phyloP scores from a whole-genome alignment of 2,329 filamentous ascomycete species.

The Eutypella sp. region DNA sequence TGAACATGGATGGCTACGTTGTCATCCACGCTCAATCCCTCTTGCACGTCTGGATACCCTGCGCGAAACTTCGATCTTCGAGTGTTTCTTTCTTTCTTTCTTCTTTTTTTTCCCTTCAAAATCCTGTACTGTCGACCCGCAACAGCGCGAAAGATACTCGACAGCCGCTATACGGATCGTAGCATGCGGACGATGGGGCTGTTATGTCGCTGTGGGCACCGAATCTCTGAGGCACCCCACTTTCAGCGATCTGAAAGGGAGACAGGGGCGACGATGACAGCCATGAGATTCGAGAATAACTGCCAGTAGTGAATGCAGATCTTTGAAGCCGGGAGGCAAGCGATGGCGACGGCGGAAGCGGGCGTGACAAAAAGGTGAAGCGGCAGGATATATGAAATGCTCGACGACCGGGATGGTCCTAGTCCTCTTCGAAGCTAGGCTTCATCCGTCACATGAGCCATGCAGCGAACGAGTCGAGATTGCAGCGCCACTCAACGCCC shows the following conservation, averaged over 20 bases:
- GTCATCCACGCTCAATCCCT: not conserved
- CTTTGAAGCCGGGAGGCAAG: no score
- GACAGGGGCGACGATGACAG: not conserved
- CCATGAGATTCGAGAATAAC: not conserved
- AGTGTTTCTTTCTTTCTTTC: no score
- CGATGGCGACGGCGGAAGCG: slow-evolving; percentile 14
- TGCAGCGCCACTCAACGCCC: not conserved
- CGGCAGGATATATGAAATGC: slow-evolving; percentile 20
- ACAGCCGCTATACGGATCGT: not conserved
- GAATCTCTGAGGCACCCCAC: not conserved
- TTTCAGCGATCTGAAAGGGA: not conserved
- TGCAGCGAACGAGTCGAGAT: slow-evolving; percentile 7
- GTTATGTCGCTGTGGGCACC: not conserved
- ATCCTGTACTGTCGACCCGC: not conserved
- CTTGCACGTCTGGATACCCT: not conserved
- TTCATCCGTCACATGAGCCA: slow-evolving; percentile 22
- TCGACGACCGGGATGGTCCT: slow-evolving; percentile 12
- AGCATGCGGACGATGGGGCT: not conserved
- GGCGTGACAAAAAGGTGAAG: slow-evolving; percentile 3
- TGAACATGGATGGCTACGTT: not conserved
- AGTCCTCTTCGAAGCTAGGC: slow-evolving; percentile 12
- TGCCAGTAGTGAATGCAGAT: no score
- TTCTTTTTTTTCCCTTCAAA: no score
- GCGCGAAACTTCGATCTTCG: not conserved
- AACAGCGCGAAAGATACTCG: not conserved